Evolutionary conservation across 192 early-diverging fungal species (phyloP).

Genomic region (Chytriomyces sp.): DNA sequence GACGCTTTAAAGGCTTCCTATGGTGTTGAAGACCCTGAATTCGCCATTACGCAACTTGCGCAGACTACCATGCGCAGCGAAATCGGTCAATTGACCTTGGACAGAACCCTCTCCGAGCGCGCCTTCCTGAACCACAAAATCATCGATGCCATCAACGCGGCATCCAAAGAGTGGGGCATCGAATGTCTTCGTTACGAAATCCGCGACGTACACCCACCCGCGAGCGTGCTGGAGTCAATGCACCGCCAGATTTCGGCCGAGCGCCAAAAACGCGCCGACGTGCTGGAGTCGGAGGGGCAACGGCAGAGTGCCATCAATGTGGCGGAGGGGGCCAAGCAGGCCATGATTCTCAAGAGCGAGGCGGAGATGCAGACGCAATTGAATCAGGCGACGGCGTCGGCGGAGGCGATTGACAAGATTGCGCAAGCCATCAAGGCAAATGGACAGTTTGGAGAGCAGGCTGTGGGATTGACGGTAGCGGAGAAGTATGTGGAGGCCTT

Average conservation of each 20-base stretch:
- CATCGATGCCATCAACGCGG: constrained; percentile 88
- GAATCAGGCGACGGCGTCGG: constrained; percentile 81
- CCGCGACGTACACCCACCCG: constrained; percentile 85
- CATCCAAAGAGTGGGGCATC: constrained; percentile 93
- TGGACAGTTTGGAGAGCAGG: constrained; percentile 67
- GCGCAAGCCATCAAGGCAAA: constrained; percentile 67
- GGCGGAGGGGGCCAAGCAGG: constrained; percentile 82
- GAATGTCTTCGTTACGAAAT: constrained; percentile 85
- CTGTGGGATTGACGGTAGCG: constrained; percentile 85
- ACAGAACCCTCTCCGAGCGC: constrained; percentile 90
- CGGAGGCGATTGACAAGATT: constrained; percentile 77
- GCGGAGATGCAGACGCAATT: constrained; percentile 78
- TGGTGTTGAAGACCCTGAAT: constrained; percentile 91
- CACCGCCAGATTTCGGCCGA: constrained; percentile 90
- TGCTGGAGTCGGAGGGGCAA: constrained; percentile 45
- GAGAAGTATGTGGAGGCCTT: constrained; percentile 97
- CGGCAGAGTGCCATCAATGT: constrained; percentile 86
- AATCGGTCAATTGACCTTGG: constrained; percentile 96
- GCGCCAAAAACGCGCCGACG: constrained; percentile 85
- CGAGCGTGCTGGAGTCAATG: constrained; percentile 86
- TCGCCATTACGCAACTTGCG: constrained; percentile 95
- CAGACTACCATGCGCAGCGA: constrained; percentile 98
- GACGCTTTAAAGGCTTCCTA: constrained; percentile 89
- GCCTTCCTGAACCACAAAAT: constrained; percentile 89
- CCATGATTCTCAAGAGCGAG: constrained; percentile 83